Conservation (phyloP, 257 asterid species). For the Salvia rosmarinus region DNA sequence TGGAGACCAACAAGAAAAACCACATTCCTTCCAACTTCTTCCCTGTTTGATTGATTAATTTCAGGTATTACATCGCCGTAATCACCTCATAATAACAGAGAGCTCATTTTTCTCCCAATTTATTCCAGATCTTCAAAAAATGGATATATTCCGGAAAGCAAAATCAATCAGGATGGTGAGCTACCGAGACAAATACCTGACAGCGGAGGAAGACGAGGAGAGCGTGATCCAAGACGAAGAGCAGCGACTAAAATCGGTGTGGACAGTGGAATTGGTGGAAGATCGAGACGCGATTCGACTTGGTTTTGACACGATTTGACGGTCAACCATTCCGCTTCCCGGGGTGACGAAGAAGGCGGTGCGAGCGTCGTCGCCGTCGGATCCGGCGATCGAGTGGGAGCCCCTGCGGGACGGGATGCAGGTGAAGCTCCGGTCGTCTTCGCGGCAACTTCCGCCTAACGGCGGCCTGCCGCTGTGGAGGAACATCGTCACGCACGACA, state of each 20-base stretch:
- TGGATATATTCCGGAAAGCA: conserved; percentile 67
- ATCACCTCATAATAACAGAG: no score
- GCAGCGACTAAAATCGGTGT: conserved; percentile 44
- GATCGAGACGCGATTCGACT: conserved; percentile 51
- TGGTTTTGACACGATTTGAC: conserved; percentile 59
- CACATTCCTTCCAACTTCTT: neutral
- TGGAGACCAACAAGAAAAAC: conserved; percentile 3
- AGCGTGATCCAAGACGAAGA: conserved; percentile 45
- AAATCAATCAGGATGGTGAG: conserved; percentile 53
- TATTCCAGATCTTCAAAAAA: conserved; percentile 20
- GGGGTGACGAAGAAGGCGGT: conserved; percentile 53
- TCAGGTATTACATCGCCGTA: no score
- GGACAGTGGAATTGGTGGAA: conserved; percentile 55
- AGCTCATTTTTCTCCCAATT: no score
- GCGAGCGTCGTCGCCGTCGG: conserved; percentile 42
- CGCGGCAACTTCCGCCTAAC: conserved; percentile 65
- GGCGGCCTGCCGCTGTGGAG: conserved; percentile 87
- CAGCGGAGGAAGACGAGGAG: conserved; percentile 62
- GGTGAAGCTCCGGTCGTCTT: conserved; percentile 45
- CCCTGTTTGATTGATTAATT: neutral
- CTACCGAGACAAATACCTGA: conserved; percentile 58
- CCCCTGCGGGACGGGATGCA: conserved; percentile 79
- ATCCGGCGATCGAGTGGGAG: conserved; percentile 61
- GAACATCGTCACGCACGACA: conserved; percentile 63
- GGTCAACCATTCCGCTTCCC: conserved; percentile 51